Base-by-base conservation (phyloP, 164 flowering plant species). In the Warburgia ugandensis region DNA sequence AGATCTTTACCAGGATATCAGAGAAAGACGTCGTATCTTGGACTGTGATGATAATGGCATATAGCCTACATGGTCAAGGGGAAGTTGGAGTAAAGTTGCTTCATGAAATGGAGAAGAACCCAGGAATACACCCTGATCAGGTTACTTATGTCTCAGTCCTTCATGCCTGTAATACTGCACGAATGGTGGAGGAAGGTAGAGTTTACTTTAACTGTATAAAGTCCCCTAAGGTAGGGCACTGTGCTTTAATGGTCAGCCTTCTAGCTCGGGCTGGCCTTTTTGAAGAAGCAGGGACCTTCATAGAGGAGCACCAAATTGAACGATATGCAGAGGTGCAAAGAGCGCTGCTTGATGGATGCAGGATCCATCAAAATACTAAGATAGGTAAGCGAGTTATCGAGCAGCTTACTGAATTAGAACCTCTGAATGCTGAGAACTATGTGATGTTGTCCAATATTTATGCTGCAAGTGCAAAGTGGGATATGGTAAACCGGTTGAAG, bases 31-130 rank as follows among this genome's bases (percentile, higher is more conserved):
- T 35, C 8, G 48, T 79, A 33, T 80, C 90, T n/a, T 86, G 82
- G 85, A 83, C 84, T 20, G 48, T 76, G 29, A 83, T 83, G 87
- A 77, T 80, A 47, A 30, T 65, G 23, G 90, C 87, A 8, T 68
- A 55, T 48, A 74, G 85, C 70, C 64, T 80, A 42, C 87, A 80
- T 45, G 87, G 95, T 37, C 75, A 64, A 59, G 87, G 87, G n/a
- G n/a, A n/a, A 57, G 42, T 59, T 13, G 90, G 75, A 29, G 59
- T 79, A 16, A 60, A 68, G 32, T 62, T 77, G 63, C 77, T 80
- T 56, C 67, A 29, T 20, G 57, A 70, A 52, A 69, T 82, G 78
- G 68, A 64, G 50, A n/a, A n/a, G n/a, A 55, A 53, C 14, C 17
- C 43, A n/a, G 30, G 40, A 7, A 17, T 55, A 28, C 48, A 54